Conservation (phyloP, 768 basidiomycete genomes). For the Hydnum rufescens region DNA sequence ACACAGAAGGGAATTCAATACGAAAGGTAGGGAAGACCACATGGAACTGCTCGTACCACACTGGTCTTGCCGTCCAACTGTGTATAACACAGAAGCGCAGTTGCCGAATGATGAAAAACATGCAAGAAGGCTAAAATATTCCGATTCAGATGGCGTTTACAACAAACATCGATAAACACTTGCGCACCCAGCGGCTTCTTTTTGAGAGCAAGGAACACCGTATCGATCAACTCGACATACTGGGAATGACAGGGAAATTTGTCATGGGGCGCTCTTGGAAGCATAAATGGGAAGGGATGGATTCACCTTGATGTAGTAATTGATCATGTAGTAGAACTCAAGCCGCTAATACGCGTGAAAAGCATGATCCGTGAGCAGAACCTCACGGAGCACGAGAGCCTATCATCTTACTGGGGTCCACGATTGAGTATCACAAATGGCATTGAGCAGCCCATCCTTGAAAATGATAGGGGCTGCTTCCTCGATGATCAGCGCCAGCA, state of each 20-base stretch:
- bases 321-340: constrained; percentile 96
- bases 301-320: constrained; percentile 99
- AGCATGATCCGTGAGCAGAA: neutral
- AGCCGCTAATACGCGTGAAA: constrained; percentile 33
- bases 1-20: no score
- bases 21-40: neutral
- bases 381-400: no score
- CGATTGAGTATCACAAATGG: constrained; percentile 53
- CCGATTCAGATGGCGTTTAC: neutral
- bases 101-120: constrained; percentile 98
- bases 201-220: constrained; percentile 91
- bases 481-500: constrained; percentile 79
- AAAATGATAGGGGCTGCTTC: constrained; percentile 68
- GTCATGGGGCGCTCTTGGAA: no score
- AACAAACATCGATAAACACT: neutral
- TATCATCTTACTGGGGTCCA: constrained; percentile 88
- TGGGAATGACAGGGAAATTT: no score
- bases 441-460: constrained; percentile 50
- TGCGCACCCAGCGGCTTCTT: constrained; percentile 86
- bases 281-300: no score
- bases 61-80: constrained; percentile 91
- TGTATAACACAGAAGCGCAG: constrained; percentile 81
- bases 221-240: constrained; percentile 90
- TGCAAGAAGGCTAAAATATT: constrained; percentile 76
- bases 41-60: constrained; percentile 45